A percentile compares a stretch with the other conserved stretches of the same genome.
phyloP scores from a whole-genome alignment of 2,329 filamentous ascomycete species.

The Pseudogymnoascus pannorum region DNA sequence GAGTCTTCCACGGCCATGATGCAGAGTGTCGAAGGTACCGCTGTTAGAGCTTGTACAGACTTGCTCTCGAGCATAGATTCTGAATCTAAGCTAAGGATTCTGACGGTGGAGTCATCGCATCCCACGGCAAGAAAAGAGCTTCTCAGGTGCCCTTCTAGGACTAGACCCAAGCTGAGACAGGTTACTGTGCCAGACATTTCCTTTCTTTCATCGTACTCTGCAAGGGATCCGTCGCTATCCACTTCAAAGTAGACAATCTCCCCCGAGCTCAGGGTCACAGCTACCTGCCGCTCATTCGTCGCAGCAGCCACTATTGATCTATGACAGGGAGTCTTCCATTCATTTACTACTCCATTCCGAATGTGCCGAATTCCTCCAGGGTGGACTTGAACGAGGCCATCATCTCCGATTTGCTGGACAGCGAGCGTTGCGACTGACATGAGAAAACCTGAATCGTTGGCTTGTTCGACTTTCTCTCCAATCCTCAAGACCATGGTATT shows the following conservation, averaged over 20 bases:
- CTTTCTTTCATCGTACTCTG: slow-evolving; percentile 90
- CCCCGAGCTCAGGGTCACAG: slow-evolving; percentile 86
- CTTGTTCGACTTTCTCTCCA: slow-evolving; percentile 92
- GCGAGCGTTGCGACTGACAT: slow-evolving; percentile 82
- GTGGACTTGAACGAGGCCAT: slow-evolving; percentile 88
- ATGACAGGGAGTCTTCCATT: slow-evolving; percentile 90
- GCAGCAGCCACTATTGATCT: slow-evolving; percentile 90
- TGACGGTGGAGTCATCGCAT: slow-evolving; percentile 92
- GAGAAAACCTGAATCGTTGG: slow-evolving; percentile 86
- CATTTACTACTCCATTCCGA: slow-evolving; percentile 69
- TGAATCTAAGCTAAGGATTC: slow-evolving; percentile 82
- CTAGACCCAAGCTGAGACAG: slow-evolving; percentile 84
- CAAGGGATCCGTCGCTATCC: slow-evolving; percentile 81
- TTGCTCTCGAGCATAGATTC: slow-evolving; percentile 88
- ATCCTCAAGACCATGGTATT: slow-evolving; percentile 89
- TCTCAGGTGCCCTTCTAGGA: slow-evolving; percentile 80
- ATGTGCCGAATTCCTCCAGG: slow-evolving; percentile 95
- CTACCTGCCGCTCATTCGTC: slow-evolving; percentile 91
- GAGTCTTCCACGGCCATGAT: slow-evolving; percentile 97
- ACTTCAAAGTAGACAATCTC: slow-evolving; percentile 98
- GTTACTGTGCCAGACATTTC: slow-evolving; percentile 94
- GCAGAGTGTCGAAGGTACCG: slow-evolving; percentile 77
- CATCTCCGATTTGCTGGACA: slow-evolving; percentile 88
- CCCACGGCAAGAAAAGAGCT: slow-evolving; percentile 93
- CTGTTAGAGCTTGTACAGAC: slow-evolving; percentile 90